A percentile compares a stretch with the other conserved stretches of the same genome.
phyloP scores from a whole-genome alignment of 352 stramenopile genomes.

The Phytophthora europaea region DNA sequence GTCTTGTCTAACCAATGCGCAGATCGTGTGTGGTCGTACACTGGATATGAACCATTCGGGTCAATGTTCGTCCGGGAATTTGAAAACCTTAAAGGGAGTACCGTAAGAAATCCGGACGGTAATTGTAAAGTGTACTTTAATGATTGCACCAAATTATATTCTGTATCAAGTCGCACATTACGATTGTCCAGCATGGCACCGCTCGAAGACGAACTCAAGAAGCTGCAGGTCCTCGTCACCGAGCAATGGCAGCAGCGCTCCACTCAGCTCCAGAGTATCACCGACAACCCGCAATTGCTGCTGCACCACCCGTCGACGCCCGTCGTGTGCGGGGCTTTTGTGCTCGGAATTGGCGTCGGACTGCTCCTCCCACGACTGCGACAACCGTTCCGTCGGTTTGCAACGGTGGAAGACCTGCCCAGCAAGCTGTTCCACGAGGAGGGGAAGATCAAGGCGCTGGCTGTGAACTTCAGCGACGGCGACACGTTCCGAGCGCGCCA shows the following conservation, averaged over 20 bases:
- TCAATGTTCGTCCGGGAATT: too few species aligned
- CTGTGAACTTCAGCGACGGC: slow-evolving; percentile 78
- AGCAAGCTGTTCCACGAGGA: slow-evolving; percentile 76
- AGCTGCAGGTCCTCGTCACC: slow-evolving; percentile 17
- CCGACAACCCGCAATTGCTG: slow-evolving; percentile 31
- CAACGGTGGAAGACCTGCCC: slow-evolving; percentile 86
- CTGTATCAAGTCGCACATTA: slow-evolving; percentile 7
- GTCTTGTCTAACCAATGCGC: too few species aligned
- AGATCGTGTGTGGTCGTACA: too few species aligned
- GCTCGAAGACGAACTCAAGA: slow-evolving; percentile 32
- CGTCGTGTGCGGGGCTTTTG: slow-evolving; percentile 61
- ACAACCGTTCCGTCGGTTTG: slow-evolving; percentile 75
- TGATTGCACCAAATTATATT: too few species aligned
- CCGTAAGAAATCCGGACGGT: too few species aligned
- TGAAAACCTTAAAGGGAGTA: too few species aligned
- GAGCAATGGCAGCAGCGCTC: slow-evolving; percentile 21
- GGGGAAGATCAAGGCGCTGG: slow-evolving; percentile 55
- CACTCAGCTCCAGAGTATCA: slow-evolving; percentile 21
- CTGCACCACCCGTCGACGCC: slow-evolving; percentile 48
- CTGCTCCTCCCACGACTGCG: slow-evolving; percentile 65
- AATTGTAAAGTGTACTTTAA: too few species aligned
- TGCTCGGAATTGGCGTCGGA: slow-evolving; percentile 61
- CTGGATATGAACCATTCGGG: too few species aligned
- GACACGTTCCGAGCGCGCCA: slow-evolving; percentile 88
- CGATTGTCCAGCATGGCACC: slow-evolving; percentile 14